These are phyloP conservation scores for Brassica nigra DNA, from an alignment of 345 rosid species.

Conservation along the genomic window DNA sequence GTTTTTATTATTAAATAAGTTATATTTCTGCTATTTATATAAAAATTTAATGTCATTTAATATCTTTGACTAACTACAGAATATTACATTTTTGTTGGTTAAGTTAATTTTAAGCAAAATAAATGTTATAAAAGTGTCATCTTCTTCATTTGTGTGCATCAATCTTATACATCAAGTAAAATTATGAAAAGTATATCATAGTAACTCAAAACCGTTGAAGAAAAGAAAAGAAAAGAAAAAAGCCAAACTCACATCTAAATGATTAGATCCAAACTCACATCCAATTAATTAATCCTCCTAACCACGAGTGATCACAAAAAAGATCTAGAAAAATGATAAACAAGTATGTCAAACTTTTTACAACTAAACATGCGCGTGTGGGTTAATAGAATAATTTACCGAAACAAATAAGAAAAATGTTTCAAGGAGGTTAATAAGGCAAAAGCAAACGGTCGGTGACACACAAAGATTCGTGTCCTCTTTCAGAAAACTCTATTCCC, in stretches of 20 bases:
- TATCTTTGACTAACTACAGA: no score
- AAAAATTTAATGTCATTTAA: no score
- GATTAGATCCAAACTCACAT: no score
- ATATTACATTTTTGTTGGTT: no score
- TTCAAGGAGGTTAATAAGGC: slow-evolving; percentile 16
- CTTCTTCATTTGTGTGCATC: no score
- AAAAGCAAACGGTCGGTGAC: slow-evolving; percentile 14
- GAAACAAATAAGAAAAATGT: background rate
- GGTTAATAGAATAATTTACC: no score
- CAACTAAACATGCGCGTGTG: background rate
- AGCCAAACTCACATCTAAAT: background rate
- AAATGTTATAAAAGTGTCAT: no score
- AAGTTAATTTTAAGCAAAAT: no score
- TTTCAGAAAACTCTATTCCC: slow-evolving; percentile 12
- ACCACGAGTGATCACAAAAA: background rate
- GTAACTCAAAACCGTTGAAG: background rate
- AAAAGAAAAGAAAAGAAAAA: background rate
- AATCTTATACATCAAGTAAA: background rate
- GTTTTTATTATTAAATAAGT: no score
- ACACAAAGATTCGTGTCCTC: slow-evolving; percentile 27
- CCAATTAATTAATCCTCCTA: background rate
- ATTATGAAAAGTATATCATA: no score
- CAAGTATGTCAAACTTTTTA: background rate
- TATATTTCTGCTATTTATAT: no score
- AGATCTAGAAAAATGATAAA: background rate